Conservation (phyloP, 1,284 basidiomycete species). For the Phylloboletellus chloephorus region DNA sequence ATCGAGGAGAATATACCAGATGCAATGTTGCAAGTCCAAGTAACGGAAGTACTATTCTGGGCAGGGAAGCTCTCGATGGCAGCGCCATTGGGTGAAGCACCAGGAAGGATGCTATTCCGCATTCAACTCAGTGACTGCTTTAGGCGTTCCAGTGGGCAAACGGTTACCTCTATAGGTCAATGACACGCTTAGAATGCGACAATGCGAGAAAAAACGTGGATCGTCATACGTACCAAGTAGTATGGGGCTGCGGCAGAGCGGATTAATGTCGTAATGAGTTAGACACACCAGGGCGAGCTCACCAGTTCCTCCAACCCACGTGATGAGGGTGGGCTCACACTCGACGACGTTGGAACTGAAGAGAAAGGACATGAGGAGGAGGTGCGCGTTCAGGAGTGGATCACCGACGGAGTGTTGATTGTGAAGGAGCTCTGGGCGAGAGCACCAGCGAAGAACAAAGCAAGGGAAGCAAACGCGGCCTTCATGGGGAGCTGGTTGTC, state of each 20-base stretch:
- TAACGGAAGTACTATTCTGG: slow-evolving; percentile 34
- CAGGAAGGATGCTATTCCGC: slow-evolving; percentile 39
- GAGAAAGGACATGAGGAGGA: slow-evolving; percentile 8
- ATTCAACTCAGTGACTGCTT: neutral
- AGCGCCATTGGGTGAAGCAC: slow-evolving; percentile 32
- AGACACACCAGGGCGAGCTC: slow-evolving; percentile 23
- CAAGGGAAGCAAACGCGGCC: slow-evolving; percentile 35
- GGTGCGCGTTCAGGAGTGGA: neutral
- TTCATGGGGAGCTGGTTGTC: slow-evolving; percentile 38
- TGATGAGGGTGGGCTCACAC: slow-evolving; percentile 47
- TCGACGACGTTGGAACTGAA: slow-evolving; percentile 34
- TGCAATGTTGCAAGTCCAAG: slow-evolving; percentile 44
- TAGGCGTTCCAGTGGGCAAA: neutral
- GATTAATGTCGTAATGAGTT: slow-evolving; percentile 2
- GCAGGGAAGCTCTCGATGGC: slow-evolving; percentile 38
- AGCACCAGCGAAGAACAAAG: slow-evolving; percentile 37
- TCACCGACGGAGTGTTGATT: slow-evolving; percentile 59
- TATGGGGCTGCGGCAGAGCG: slow-evolving; percentile 39
- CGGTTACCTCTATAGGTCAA: slow-evolving; percentile 22
- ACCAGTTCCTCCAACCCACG: slow-evolving; percentile 50
- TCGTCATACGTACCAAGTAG: slow-evolving; percentile 41
- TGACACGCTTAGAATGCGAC: slow-evolving; percentile 1
- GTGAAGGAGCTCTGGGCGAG: slow-evolving; percentile 37
- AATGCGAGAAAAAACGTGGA: slow-evolving; percentile 2
- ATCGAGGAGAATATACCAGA: slow-evolving; percentile 2